Conservation (phyloP, 2,329 filamentous ascomycete genomes). For the Aspergillus viridinutans region DNA sequence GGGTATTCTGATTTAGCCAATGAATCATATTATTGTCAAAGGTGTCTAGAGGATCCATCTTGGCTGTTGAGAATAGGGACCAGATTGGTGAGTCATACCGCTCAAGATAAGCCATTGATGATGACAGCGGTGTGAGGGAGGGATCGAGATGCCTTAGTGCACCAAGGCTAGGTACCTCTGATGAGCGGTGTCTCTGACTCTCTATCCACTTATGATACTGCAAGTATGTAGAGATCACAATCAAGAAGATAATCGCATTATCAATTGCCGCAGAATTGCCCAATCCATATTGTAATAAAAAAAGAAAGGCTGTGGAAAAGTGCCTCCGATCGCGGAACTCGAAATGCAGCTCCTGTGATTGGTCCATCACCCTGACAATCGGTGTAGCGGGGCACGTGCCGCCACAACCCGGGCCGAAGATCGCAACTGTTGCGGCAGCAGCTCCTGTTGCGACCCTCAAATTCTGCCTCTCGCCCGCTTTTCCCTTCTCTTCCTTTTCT, state of each 20-base stretch:
- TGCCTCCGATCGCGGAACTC: slow-evolving; percentile 14
- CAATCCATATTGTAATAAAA: background rate
- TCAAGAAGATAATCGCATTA: background rate
- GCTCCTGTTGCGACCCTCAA: background rate
- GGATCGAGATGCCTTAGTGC: too few relatives aligned
- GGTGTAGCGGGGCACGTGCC: slow-evolving; percentile 28
- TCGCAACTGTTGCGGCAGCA: slow-evolving; percentile 10
- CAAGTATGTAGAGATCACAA: background rate
- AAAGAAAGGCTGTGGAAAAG: background rate
- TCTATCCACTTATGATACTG: background rate
- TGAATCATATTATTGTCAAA: background rate
- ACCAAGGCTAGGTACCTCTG: too few relatives aligned
- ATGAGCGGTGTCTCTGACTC: too few relatives aligned
- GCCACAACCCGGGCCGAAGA: slow-evolving; percentile 19
- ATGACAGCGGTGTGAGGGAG: background rate
- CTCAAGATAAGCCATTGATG: too few relatives aligned
- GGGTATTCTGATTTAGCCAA: background rate
- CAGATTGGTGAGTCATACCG: background rate
- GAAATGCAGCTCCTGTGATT: slow-evolving; percentile 21
- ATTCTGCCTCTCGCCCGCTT: slow-evolving; percentile 8
- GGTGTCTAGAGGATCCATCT: background rate
- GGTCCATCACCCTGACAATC: slow-evolving; percentile 16
- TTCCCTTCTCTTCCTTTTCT: slow-evolving; percentile 8
- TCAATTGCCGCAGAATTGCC: background rate
- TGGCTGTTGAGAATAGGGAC: background rate